Evolutionary conservation across 768 basidiomycete genomes (phyloP).

Genomic region (Tricholomella constricta): DNA sequence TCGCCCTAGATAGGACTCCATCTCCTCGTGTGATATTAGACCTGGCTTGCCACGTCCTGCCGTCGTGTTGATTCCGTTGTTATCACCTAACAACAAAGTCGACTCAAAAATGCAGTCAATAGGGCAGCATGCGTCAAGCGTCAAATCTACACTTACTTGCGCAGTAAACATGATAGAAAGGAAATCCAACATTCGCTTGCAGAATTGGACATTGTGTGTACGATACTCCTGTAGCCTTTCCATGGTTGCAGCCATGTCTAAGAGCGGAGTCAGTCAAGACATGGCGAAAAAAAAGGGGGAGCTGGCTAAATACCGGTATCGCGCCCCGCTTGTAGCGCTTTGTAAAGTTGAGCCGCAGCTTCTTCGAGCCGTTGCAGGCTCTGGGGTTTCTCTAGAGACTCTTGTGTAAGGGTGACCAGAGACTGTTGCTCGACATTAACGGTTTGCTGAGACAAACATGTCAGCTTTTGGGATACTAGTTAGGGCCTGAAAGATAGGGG

Average conservation of each 20-base stretch:
- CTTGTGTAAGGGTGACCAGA: constrained; percentile 79
- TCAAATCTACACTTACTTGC: constrained; percentile 54
- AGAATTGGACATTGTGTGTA: constrained; percentile 89
- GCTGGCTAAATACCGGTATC: constrained; percentile 67
- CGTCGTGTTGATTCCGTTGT: constrained; percentile 52
- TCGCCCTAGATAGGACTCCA: constrained; percentile 83
- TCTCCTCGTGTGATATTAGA: constrained; percentile 63
- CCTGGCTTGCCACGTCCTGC: constrained; percentile 45
- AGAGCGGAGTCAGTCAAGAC: constrained; percentile 5
- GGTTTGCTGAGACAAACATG: constrained; percentile 63
- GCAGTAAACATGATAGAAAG: constrained; percentile 89
- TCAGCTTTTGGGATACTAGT: background rate
- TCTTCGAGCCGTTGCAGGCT: constrained; percentile 81
- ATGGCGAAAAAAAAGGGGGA: constrained; percentile 6
- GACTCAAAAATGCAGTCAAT: constrained; percentile 42
- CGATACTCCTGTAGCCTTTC: constrained; percentile 89
- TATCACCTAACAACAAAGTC: constrained; percentile 67
- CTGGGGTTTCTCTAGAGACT: constrained; percentile 78
- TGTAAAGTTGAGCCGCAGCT: constrained; percentile 89
- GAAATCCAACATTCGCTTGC: constrained; percentile 89
- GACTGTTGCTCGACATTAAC: constrained; percentile 87
- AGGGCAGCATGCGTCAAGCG: background rate
- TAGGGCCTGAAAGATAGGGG: background rate
- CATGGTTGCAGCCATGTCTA: constrained; percentile 97
- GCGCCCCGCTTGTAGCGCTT: constrained; percentile 85